These are phyloP conservation scores for Exutisphaerella laricina DNA, from an alignment of 2,329 filamentous ascomycete genomes.

Conservation along the genomic window DNA sequence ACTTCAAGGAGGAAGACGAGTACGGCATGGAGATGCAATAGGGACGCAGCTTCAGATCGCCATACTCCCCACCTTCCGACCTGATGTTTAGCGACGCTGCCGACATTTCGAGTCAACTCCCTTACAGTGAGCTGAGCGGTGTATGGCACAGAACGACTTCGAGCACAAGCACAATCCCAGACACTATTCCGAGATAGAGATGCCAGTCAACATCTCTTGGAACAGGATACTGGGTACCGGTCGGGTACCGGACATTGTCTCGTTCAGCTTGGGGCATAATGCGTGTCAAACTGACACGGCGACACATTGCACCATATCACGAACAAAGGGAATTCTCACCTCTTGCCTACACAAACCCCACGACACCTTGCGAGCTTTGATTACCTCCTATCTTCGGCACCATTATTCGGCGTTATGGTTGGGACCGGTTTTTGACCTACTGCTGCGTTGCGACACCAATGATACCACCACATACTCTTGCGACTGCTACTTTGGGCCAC, in stretches of 20 bases:
- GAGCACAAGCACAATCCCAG: conserved; percentile 9
- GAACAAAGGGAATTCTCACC: conserved; percentile 10
- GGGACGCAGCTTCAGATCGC: conserved; percentile 12
- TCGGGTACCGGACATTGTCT: conserved; percentile 12
- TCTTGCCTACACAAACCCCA: conserved; percentile 10
- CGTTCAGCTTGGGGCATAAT: conserved; percentile 14
- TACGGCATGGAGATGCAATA: conserved; percentile 67
- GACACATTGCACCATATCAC: conserved; percentile 11
- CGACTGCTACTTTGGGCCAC: conserved; percentile 2
- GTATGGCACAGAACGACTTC: conserved; percentile 8
- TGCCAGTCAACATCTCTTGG: conserved; percentile 12
- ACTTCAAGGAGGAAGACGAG: conserved; percentile 96
- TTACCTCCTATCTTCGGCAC: conserved; percentile 12
- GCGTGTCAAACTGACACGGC: conserved; percentile 13
- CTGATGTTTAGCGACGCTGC: not conserved
- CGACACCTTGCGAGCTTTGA: conserved; percentile 11
- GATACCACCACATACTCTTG: conserved; percentile 23
- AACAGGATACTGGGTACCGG: conserved; percentile 10
- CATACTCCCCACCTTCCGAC: conserved; percentile 7
- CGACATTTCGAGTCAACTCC: conserved; percentile 1
- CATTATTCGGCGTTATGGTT: conserved; percentile 14
- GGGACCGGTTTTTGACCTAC: conserved; percentile 4
- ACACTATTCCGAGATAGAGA: conserved; percentile 8
- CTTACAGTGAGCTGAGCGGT: conserved; percentile 3
- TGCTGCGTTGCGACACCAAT: conserved; percentile 14